Percentiles rank a stretch among this genome's conserved stretches.
Evolutionary conservation across 805 yeast genomes (phyloP).

Genomic region (Cyberlindnera xishuangbannaensis): DNA sequence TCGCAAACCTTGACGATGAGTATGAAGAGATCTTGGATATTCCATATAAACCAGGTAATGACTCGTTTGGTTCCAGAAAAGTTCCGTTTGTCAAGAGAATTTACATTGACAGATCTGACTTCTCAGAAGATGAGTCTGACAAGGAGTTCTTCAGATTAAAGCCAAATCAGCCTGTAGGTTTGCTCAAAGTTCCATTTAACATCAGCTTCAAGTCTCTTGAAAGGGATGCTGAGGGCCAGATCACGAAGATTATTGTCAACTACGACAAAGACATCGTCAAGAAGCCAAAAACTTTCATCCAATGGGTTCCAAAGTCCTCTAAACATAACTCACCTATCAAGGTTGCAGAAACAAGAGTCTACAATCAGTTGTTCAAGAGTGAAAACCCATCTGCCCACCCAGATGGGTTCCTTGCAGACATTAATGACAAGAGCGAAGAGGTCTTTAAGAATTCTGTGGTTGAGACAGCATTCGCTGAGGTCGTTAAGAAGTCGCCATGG

Average conservation of each 20-base stretch:
- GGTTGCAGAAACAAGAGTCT: conserved; percentile 74
- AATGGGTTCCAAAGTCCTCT: conserved; percentile 82
- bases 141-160: conserved; percentile 88
- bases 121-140: conserved; percentile 52
- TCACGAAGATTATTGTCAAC: conserved; percentile 67
- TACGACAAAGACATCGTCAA: conserved; percentile 60
- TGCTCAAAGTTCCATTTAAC: conserved; percentile 84
- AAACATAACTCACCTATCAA: conserved; percentile 57
- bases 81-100: conserved; percentile 73
- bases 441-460: conserved; percentile 60
- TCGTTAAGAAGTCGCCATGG: conserved; percentile 71
- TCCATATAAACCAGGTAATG: conserved; percentile 86
- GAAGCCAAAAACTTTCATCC: conserved; percentile 89
- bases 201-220: conserved; percentile 66
- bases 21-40: conserved; percentile 64
- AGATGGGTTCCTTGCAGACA: conserved; percentile 80
- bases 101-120: conserved; percentile 86
- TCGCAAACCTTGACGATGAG: conserved; percentile 77
- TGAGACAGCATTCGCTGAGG: conserved; percentile 70
- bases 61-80: conserved; percentile 67
- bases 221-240: conserved; percentile 54
- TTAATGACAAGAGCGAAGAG: conserved; percentile 74
- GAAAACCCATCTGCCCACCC: conserved; percentile 90
- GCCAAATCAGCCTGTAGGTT: conserved; percentile 91
- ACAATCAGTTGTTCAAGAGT: conserved; percentile 80